Percentiles rank a stretch among this genome's conserved stretches.
These are phyloP conservation scores for Sporothrix pseudoabietina DNA, from an alignment of 2,329 filamentous ascomycete species.

Conservation along the genomic window DNA sequence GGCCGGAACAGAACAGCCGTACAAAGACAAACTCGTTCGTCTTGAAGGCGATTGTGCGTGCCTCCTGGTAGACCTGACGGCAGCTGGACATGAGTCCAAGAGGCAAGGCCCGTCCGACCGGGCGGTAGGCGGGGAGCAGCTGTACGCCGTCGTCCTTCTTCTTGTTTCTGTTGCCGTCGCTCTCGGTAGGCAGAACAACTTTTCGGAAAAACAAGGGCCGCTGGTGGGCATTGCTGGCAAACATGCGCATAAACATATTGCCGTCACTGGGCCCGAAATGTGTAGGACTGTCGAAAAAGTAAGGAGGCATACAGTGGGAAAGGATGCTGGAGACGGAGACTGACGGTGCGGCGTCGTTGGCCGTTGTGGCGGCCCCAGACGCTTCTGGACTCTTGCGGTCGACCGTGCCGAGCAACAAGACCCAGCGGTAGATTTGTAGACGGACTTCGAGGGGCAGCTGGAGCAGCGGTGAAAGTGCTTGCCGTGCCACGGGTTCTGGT, in stretches of 20 bases:
- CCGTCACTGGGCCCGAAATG: constrained; percentile 13
- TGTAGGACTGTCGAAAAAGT: constrained; percentile 8
- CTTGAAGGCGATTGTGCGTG: constrained; percentile 46
- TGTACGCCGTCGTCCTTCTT: background rate
- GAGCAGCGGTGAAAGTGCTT: constrained; percentile 38
- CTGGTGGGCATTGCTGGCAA: constrained; percentile 9
- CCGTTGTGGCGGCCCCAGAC: background rate
- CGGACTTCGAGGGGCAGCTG: constrained; percentile 50
- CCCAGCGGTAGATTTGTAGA: constrained; percentile 50
- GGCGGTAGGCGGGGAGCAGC: constrained; percentile 43
- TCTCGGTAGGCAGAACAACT: background rate
- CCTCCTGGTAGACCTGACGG: constrained; percentile 49
- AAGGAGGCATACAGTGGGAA: constrained; percentile 1
- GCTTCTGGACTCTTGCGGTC: constrained; percentile 34
- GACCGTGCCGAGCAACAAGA: constrained; percentile 39
- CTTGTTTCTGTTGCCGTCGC: background rate
- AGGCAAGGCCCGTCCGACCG: constrained; percentile 45
- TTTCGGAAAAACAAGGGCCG: background rate
- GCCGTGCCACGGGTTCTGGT: background rate
- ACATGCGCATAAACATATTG: constrained; percentile 12
- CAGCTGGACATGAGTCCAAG: constrained; percentile 45
- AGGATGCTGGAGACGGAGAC: constrained; percentile 6
- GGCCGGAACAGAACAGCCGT: constrained; percentile 50
- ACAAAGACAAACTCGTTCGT: constrained; percentile 52
- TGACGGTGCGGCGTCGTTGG: background rate